Conservation (phyloP, 2,329 filamentous ascomycete species). For the Phialophora expanda region DNA sequence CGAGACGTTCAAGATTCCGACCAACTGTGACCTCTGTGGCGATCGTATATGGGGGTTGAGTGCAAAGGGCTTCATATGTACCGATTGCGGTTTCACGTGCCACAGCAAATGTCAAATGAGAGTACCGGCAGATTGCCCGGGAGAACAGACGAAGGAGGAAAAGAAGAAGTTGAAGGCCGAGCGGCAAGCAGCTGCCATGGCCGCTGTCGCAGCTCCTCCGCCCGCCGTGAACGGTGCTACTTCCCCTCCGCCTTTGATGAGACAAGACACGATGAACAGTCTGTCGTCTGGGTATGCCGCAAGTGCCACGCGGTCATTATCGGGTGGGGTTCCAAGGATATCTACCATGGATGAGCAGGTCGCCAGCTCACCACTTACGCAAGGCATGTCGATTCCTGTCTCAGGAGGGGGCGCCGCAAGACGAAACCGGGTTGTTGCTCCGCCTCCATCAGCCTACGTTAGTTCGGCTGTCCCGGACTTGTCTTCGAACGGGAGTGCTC, state of each 20-base stretch:
- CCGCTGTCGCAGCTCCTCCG: slow-evolving; percentile 50
- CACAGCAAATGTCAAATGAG: slow-evolving; percentile 99
- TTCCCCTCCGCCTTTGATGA: slow-evolving; percentile 64
- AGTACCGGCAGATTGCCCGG: slow-evolving; percentile 92
- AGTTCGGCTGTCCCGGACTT: slow-evolving; percentile 61
- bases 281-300: slow-evolving; percentile 85
- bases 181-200: slow-evolving; percentile 77
- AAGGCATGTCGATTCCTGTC: slow-evolving; percentile 42
- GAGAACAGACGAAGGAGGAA: slow-evolving; percentile 91
- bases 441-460: slow-evolving; percentile 81
- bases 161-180: slow-evolving; percentile 90
- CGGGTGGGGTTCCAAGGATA: slow-evolving; percentile 60
- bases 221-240: slow-evolving; percentile 56
- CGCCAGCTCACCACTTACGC: slow-evolving; percentile 47
- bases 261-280: slow-evolving; percentile 88
- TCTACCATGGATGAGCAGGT: slow-evolving; percentile 59
- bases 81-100: slow-evolving; percentile 96
- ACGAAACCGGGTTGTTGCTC: slow-evolving; percentile 80
- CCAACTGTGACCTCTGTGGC: slow-evolving; percentile 95
- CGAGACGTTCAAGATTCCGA: slow-evolving; percentile 99
- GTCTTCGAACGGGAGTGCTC: slow-evolving; percentile 48
- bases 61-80: slow-evolving; percentile 94
- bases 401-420: slow-evolving; percentile 43
- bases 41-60: slow-evolving; percentile 97
- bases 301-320: slow-evolving; percentile 76